phyloP scores from a whole-genome alignment of 2,329 filamentous ascomycete species.

The Penicillium verrucosum region DNA sequence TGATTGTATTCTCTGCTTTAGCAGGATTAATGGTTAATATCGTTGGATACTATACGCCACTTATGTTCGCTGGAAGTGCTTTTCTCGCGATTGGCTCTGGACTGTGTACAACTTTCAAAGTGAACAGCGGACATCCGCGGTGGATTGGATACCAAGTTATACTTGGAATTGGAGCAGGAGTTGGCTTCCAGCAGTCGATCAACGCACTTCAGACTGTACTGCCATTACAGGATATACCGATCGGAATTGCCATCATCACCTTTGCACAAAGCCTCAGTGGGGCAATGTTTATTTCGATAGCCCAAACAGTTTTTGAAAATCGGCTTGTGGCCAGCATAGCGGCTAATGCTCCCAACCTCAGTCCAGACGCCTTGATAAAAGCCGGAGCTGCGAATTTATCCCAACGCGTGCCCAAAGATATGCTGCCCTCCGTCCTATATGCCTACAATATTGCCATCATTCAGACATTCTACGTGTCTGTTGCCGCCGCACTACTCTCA shows the following conservation, averaged over 20 bases:
- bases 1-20: conserved; percentile 33
- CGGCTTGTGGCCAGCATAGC: conserved; percentile 28
- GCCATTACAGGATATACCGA: conserved; percentile 32
- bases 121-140: conserved; percentile 23
- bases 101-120: conserved; percentile 35
- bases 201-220: conserved; percentile 38
- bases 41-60: conserved; percentile 42
- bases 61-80: conserved; percentile 33
- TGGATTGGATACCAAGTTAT: conserved; percentile 43
- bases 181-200: conserved; percentile 37
- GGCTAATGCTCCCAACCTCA: conserved; percentile 24
- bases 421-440: conserved; percentile 31
- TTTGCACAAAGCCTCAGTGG: conserved; percentile 40
- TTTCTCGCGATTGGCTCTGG: conserved; percentile 35
- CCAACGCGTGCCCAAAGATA: conserved; percentile 23
- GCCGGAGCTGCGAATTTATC: conserved; percentile 39
- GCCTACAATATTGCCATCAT: conserved; percentile 41
- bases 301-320: conserved; percentile 40
- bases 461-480: conserved; percentile 38
- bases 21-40: conserved; percentile 31
- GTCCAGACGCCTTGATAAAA: conserved; percentile 28
- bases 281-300: conserved; percentile 37
- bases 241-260: conserved; percentile 36
- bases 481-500: conserved; percentile 33
- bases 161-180: conserved; percentile 35